Evolutionary conservation across 1,139 yeast genomes (phyloP), one percentile per base, ranked within the genome.

Genomic region (Groenewaldozyma auringiensis): DNA sequence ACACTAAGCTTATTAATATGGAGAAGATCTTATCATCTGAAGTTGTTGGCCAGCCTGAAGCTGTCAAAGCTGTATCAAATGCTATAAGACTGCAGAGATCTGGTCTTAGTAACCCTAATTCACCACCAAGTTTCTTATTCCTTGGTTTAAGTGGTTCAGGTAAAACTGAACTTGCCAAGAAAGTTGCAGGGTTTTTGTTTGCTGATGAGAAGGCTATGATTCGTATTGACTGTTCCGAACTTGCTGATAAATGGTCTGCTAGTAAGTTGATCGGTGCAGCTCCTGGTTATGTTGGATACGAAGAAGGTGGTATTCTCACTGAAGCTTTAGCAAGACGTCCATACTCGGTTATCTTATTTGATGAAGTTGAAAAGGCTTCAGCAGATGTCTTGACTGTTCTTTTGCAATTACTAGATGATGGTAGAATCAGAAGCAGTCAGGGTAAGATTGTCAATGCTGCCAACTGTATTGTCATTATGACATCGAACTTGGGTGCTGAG

Each of bases 361-460:
- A 92, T 69, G 98, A 92, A 68, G 95, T 92, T 48, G 98, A 92
- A 63, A 92, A 92, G 68, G 99, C 98, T n/a, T 95, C 96, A 2
- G 98, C 98, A 1, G 97, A 92, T 65, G 98, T 94, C 2, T 74
- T 92, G 64, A 94, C 96, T 3, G 81, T 92, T 18, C 73, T 92
- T 59, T 74, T 92, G 57, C 98, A 92, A 65, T 79, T 92, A 66
- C 73, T 92, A 52, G 99, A 94, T 62, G 99, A 94, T 66, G 99
- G 98, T 61, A 81, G 96, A 68, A 81, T 94, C 48, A 86, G 96
- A 21, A 83, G 95, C 21, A 87, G 95, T 44, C 88, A 85, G 62
- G 98, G 98, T 61, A 88, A 89, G 60, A 79, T 87, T 32, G 83
- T 94, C 56, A 89, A 89, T 67, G 88, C 95, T 56, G 82, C 96